Evolutionary conservation across 768 basidiomycete genomes (phyloP), one percentile per base, ranked within the genome.

Genomic region (Tricholoma bakamatsutake): DNA sequence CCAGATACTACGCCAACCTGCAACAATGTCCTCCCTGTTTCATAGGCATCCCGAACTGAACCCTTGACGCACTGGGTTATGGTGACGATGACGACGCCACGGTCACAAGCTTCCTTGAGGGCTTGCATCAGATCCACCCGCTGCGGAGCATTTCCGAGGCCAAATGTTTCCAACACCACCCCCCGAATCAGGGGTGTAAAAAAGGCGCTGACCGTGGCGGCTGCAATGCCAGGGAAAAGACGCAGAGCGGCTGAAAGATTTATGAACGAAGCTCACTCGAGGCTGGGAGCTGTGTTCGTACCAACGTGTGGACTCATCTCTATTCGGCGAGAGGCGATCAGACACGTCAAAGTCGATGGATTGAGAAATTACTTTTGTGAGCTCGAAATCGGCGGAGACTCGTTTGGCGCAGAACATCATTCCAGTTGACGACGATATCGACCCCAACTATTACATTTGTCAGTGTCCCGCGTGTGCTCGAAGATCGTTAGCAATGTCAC

Each of bases 1-100:
- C 93, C 93, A 0, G 90, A 79, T 11, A 94, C 80, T 17, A 95
- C 86, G 0, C 93, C 93, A n/a, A 74, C 79, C 47, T 82, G 77
- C 33, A 84, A 72, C 18, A 94, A 74, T 2, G 80, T 79, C 60
- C 85, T 75, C 4, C 89, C 91, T 11, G 88, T 87, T 70, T 89
- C 85, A 61, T 95, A 95, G 13, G 86, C 84, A 62, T 88, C 84
- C 8, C 87, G 88, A 8, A 98, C 94, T 4, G 87, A 79, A 7
- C 95, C 95, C 67, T 87, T 93, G 13, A 83, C 66, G 65, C 95
- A 97, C 64, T 98, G 95, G 0, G 92, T 86, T 50, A 97, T 93
- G 10, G 93, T 91, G 37, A 98, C 92, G 48, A 98, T 82, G 52
- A 96, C 83, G 2, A 95, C 80, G 9, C 90, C 93, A 1, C 87